These are phyloP conservation scores for Aspergillus brasiliensis DNA, from an alignment of 2,329 filamentous ascomycete genomes.

Conservation along the genomic window DNA sequence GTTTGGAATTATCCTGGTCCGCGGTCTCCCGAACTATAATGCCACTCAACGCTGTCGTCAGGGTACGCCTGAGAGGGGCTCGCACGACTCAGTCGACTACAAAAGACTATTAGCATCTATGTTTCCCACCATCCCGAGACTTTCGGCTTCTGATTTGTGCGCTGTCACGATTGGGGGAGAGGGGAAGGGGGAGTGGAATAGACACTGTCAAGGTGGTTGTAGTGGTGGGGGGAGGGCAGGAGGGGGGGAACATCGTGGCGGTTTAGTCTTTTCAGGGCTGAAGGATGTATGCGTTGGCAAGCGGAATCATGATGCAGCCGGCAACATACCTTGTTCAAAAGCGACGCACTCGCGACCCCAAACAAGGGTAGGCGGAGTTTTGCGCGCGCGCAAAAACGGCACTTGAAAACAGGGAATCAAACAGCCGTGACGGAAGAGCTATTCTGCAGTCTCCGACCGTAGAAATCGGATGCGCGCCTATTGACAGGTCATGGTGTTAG, in stretches of 20 bases:
- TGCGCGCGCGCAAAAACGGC: conserved; percentile 14
- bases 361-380: conserved; percentile 20
- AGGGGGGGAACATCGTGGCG: conserved; percentile 25
- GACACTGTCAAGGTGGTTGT: conserved; percentile 16
- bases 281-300: conserved; percentile 47
- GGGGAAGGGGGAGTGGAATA: conserved; percentile 6
- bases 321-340: conserved; percentile 41
- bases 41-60: conserved; percentile 30
- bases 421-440: not conserved
- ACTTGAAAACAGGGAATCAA: conserved; percentile 6
- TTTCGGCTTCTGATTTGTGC: conserved; percentile 25
- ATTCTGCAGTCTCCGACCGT: conserved; percentile 9
- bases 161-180: conserved; percentile 28
- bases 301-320: conserved; percentile 35
- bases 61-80: conserved; percentile 24
- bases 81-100: conserved; percentile 28
- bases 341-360: conserved; percentile 32
- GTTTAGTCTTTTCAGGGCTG: conserved; percentile 31
- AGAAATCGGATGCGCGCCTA: conserved; percentile 13
- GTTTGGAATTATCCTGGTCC: conserved; percentile 18
- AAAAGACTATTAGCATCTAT: conserved; percentile 26
- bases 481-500: conserved; percentile 16
- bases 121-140: conserved; percentile 19
- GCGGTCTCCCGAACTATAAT: conserved; percentile 19
- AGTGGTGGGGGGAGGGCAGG: conserved; percentile 13